Conservation (phyloP, 176 grass and related monocot genomes). For the Carex pumila region DNA sequence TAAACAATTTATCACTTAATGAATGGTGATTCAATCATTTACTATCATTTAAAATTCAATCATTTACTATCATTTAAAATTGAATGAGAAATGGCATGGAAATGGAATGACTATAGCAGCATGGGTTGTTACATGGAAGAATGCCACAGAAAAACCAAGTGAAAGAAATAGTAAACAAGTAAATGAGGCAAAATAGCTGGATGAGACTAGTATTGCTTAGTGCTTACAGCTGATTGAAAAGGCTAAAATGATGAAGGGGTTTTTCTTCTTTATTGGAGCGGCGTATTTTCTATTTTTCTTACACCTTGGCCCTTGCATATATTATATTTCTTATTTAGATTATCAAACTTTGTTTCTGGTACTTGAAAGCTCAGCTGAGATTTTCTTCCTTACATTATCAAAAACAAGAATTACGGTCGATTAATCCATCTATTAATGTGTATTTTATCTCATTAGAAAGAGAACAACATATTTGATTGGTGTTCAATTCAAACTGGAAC, state of each 20-base stretch:
- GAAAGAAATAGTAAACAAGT: neutral
- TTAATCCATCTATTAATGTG: too few relatives aligned
- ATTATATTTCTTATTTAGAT: too few relatives aligned
- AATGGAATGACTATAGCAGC: neutral
- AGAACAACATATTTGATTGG: too few relatives aligned
- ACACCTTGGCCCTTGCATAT: neutral
- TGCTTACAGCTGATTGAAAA: neutral
- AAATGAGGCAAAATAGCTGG: neutral
- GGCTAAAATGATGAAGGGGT: neutral
- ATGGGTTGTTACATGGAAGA: neutral
- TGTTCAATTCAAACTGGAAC: neutral
- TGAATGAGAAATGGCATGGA: neutral
- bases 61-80: neutral
- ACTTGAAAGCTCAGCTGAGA: too few relatives aligned
- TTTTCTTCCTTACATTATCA: too few relatives aligned
- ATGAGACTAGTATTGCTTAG: neutral
- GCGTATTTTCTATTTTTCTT: neutral
- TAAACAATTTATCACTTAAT: neutral
- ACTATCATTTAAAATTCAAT: neutral
- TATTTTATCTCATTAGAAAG: too few relatives aligned
- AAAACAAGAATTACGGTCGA: too few relatives aligned
- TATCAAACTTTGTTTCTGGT: too few relatives aligned
- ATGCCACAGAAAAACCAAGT: neutral
- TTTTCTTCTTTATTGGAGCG: neutral
- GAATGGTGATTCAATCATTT: neutral